Base-by-base conservation (phyloP, 805 yeast genomes). In the Candida maesae region DNA sequence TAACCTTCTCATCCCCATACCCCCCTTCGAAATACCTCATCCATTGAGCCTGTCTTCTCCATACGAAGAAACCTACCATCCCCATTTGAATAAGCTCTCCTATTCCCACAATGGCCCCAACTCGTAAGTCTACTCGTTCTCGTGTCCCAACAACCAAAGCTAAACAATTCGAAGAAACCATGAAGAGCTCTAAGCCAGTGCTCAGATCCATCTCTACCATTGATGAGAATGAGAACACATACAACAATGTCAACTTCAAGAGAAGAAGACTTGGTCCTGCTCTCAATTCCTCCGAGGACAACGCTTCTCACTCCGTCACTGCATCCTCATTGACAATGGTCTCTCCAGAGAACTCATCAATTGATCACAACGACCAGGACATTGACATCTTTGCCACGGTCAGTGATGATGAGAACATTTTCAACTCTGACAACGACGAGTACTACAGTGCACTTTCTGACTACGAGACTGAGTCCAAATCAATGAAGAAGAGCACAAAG, bases 51-150 rank as follows among this genome's bases (percentile, higher is more conserved):
- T 21, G 10, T 21, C 24, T 21, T 7, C 24, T 21, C 10, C 10
- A 21, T 21, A 21, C 24, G 24, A 21, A 21, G 24, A 21, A 21
- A 8, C 10, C 24, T 21, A 21, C 24, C 24, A 25, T n/a, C 28
- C 32, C 33, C 26, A 8, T 19, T 24, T 34, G 12, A 19, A 7
- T 20, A 30, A 15, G 16, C 32, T 19, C 17, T 24, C 12, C 25
- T 14, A 6, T 28, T 4, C 15, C 41, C 38, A 45, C 14, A 25
- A 54, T 54, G 54, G 51, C 38, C 24, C 38, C 30, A 34, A 55
- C 52, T 50, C 61, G 61, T 55, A 56, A 55, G 61, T 56, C 61
- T 38, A 42, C 35, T 33, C 58, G 58, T 44, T 38, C 45, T 28
- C 53, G 53, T 42, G 38, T 36, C 36, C 38, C 44, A 17, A 47